Evolutionary conservation across 306 rosid genomes (phyloP), one percentile per base, ranked within the genome.

Genomic region (Cicer yamashitae): DNA sequence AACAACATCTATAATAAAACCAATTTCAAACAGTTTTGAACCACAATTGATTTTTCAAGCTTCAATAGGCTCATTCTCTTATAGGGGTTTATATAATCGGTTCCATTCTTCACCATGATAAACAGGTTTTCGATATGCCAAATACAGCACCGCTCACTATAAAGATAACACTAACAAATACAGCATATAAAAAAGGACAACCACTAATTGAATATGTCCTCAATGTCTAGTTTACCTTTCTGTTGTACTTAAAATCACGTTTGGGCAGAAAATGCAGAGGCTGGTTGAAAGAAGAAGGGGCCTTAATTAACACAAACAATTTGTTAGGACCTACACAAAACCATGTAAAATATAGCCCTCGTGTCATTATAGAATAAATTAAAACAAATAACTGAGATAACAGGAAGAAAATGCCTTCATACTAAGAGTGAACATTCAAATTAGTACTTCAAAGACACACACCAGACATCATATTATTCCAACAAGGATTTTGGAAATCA

Each of bases 191-290:
- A 51, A 60, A 75, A 62, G 40, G 73, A 17, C 22, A 54, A 8
- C 9, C 10, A 45, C 7, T 60, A 52, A 40, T 47, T 43, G 12
- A 67, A 8, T 14, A 56, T 48, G 61, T 56, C 67, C 10, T 66
- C 9, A 11, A 15, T 30, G 61, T 37, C 66, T 63, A 61, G 46
- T 7, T 83, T 73, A 94, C 96, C 97, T 94, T 91, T 82, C 79
- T 86, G 83, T 79, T 87, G 77, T 81, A 82, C 82, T 82, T 86
- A 70, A 91, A 91, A 60, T 91, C 96, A 44, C 98, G 93, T 66
- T 91, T 94, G 51, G 98, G 97, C 52, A 94, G 93, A 87, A 91
- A 94, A 87, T 94, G 96, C 72, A 71, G 70, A 66, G 99, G 91
- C 72, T 81, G 91, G 70, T 83, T 87, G 67, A 90, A 84, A 81